Base-by-base conservation (phyloP, 2,329 filamentous ascomycete species). In the Xylaria sp. region DNA sequence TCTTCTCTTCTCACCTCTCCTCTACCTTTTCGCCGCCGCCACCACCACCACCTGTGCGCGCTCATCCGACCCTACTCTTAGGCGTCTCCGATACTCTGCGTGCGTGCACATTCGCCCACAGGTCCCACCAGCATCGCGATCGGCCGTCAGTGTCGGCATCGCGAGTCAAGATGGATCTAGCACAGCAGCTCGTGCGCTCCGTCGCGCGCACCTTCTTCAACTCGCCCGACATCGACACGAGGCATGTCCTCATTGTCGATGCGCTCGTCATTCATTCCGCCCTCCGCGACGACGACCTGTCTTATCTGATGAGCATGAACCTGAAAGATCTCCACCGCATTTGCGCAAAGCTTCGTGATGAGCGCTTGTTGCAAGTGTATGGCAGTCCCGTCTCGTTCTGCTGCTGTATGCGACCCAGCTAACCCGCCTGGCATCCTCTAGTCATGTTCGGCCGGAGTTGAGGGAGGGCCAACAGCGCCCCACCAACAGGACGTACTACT, bases 401-500 rank as follows among this genome's bases (percentile, higher is more conserved):
- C 34, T 58, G 50, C 60, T 51, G 37, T 25, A 13, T 55, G 15
- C 44, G 31, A 5, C 60, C 41, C 15, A 18, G 58, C 72, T 73
- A 69, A 73, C 52, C 25, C 13, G 39, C 10, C 50, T 71, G 56
- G 28, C 56, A 31, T 48, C 13, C 50, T 70, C 20, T 72, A 93
- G 88, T 76, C 90, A 91, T 79, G 90, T 90, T 39, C 90, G 94
- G 69, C 88, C 90, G 59, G 94, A 97, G 79, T 84, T 92, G 65
- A 90, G 91, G 73, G 92, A 94, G 77, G 93, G 93, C 61, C 92
- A 94, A 69, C 91, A 92, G 67, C 91, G 94, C 62, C 92, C 93
- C 5, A 91, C 92, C 73, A 94, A 92, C 78, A 89, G 93, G 76
- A 97, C 95, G 71, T 99, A 97, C 86, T 99, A 97, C 84, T 99